Evolutionary conservation across 768 basidiomycete genomes (phyloP).

Genomic region (Lepiota subincarnata): DNA sequence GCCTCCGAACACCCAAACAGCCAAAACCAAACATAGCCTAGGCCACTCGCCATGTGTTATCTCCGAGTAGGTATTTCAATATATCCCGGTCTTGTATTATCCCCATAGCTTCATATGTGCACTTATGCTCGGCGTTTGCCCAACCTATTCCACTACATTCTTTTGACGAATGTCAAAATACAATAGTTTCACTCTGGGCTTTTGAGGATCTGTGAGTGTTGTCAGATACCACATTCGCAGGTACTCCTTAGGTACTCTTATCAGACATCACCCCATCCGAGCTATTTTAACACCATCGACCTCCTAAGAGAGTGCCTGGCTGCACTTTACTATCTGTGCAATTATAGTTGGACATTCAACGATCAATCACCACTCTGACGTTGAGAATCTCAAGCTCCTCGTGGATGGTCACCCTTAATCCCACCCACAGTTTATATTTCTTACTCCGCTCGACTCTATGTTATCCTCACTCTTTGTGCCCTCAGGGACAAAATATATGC

Average conservation of each 20-base stretch:
- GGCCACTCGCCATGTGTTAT: too few relatives aligned
- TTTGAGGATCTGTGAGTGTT: background rate
- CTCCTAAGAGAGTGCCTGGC: background rate
- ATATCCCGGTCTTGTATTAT: too few relatives aligned
- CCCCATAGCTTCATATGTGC: too few relatives aligned
- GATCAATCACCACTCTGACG: background rate
- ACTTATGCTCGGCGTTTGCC: too few relatives aligned
- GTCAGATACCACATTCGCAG: background rate
- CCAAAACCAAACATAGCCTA: background rate
- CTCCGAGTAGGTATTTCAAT: too few relatives aligned
- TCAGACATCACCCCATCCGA: background rate
- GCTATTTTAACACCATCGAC: background rate
- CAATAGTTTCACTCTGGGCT: background rate
- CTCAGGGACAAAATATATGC: background rate
- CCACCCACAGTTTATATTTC: background rate
- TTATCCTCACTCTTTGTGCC: background rate
- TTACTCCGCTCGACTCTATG: background rate
- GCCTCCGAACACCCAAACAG: slow-evolving; percentile 5
- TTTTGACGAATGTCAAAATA: too few relatives aligned
- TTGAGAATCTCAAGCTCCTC: background rate
- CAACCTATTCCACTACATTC: too few relatives aligned
- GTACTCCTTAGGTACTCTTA: background rate
- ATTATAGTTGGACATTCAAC: background rate
- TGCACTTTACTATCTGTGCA: background rate
- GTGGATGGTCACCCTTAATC: background rate